Conservation (phyloP, 2,329 filamentous ascomycete species). For the Aspergillus novofumigatus region DNA sequence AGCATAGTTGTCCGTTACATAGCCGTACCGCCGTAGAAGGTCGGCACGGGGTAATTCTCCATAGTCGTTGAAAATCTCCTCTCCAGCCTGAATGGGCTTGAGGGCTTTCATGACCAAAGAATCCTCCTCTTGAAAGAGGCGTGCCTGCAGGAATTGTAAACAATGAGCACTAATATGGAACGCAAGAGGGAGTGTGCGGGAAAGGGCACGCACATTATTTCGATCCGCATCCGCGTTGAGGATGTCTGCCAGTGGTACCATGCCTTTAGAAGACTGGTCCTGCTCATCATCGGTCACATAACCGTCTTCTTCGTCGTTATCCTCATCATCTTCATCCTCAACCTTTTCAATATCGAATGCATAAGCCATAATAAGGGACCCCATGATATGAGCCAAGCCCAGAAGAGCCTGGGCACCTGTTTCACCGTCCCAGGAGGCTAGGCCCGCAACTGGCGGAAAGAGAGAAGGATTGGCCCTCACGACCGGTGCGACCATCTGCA, state of each 20-base stretch:
- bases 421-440: slow-evolving; percentile 40
- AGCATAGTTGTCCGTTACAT: slow-evolving; percentile 72
- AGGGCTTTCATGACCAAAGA: slow-evolving; percentile 68
- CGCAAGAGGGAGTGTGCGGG: background rate
- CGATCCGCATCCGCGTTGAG: slow-evolving; percentile 79
- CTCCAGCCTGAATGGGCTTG: slow-evolving; percentile 62
- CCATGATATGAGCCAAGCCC: slow-evolving; percentile 69
- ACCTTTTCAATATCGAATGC: slow-evolving; percentile 72
- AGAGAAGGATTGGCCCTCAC: slow-evolving; percentile 37
- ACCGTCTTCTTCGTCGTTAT: slow-evolving; percentile 40
- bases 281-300: slow-evolving; percentile 61
- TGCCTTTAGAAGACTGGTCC: slow-evolving; percentile 67
- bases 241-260: slow-evolving; percentile 88
- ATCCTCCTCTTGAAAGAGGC: slow-evolving; percentile 57
- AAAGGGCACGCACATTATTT: slow-evolving; percentile 61
- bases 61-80: slow-evolving; percentile 86
- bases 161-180: background rate
- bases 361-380: slow-evolving; percentile 86
- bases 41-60: slow-evolving; percentile 80
- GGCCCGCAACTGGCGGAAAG: slow-evolving; percentile 37
- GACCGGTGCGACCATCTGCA: slow-evolving; percentile 53
- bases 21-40: slow-evolving; percentile 78
- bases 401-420: slow-evolving; percentile 47
- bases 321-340: slow-evolving; percentile 56
- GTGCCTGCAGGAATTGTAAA: slow-evolving; percentile 39